phyloP scores from a whole-genome alignment of 495 filamentous ascomycete genomes.

The Hyaloscypha variabilis region DNA sequence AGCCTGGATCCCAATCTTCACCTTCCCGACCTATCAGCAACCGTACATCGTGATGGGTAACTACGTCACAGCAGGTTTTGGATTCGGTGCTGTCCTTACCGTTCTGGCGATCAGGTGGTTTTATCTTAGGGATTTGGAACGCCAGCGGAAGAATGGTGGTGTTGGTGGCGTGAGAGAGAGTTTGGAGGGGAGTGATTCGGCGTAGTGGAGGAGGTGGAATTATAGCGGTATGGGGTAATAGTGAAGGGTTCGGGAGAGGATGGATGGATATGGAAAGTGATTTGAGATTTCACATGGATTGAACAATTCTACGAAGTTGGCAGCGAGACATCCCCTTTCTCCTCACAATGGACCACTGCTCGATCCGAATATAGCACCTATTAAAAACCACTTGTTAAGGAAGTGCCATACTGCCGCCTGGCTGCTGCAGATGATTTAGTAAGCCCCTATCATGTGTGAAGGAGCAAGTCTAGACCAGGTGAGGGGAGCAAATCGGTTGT shows the following conservation, averaged over 20 bases:
- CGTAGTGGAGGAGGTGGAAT: conserved; percentile 4
- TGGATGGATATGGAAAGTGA: too few relatives aligned
- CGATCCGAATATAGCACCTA: too few relatives aligned
- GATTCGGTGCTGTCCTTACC: conserved; percentile 8
- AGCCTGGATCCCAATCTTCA: conserved; percentile 18
- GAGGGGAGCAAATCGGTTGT: too few relatives aligned
- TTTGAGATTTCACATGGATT: too few relatives aligned
- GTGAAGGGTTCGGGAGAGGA: not conserved
- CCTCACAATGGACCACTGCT: too few relatives aligned
- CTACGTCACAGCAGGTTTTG: conserved; percentile 18
- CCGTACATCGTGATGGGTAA: conserved; percentile 19
- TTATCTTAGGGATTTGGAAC: conserved; percentile 9
- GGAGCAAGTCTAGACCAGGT: too few relatives aligned
- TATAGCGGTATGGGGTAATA: not conserved
- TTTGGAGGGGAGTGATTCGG: conserved; percentile 4
- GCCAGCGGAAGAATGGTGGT: not conserved
- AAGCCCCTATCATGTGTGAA: too few relatives aligned
- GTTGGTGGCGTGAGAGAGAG: conserved; percentile 1
- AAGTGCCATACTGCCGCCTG: too few relatives aligned
- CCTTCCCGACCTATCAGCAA: conserved; percentile 14
- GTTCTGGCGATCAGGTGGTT: conserved; percentile 11
- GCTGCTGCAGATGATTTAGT: too few relatives aligned
- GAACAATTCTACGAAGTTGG: too few relatives aligned
- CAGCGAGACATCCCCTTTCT: too few relatives aligned
- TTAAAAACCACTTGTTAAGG: too few relatives aligned